These are phyloP conservation scores for Piper longum DNA, from an alignment of 164 flowering plant species.

Conservation along the genomic window DNA sequence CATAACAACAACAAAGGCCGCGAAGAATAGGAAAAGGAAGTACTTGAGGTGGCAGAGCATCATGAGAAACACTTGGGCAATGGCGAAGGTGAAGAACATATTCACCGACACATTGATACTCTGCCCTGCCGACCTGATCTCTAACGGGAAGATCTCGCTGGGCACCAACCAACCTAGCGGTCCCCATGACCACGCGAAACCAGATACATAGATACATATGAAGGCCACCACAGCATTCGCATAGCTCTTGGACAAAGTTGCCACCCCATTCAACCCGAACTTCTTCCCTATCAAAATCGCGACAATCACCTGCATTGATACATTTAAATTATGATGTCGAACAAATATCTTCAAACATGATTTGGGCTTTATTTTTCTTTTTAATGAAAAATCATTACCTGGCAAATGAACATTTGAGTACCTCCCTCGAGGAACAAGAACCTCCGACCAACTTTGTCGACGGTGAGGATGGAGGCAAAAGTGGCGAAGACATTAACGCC, in stretches of 20 bases:
- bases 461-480: conserved; percentile 8
- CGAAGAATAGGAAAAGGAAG: conserved; percentile 22
- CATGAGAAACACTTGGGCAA: conserved; percentile 16
- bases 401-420: conserved; percentile 17
- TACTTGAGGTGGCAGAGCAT: conserved; percentile 20
- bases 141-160: conserved; percentile 22
- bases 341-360: neutral
- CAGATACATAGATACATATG: conserved; percentile 19
- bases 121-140: conserved; percentile 24
- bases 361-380: neutral
- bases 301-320: conserved; percentile 5
- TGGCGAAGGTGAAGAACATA: conserved; percentile 18
- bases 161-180: conserved; percentile 25
- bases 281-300: conserved; percentile 11
- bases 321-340: neutral
- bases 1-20: conserved; percentile 9
- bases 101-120: conserved; percentile 18
- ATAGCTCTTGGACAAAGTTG: conserved; percentile 6
- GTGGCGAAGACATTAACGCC: conserved; percentile 18
- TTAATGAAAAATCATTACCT: conserved; percentile 6
- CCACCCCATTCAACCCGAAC: conserved; percentile 14
- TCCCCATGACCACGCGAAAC: conserved; percentile 25
- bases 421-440: conserved; percentile 19
- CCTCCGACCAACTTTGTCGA: conserved; percentile 16
- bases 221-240: conserved; percentile 8